phyloP scores from a whole-genome alignment of 257 asterid species.

The Apocynum venetum region DNA sequence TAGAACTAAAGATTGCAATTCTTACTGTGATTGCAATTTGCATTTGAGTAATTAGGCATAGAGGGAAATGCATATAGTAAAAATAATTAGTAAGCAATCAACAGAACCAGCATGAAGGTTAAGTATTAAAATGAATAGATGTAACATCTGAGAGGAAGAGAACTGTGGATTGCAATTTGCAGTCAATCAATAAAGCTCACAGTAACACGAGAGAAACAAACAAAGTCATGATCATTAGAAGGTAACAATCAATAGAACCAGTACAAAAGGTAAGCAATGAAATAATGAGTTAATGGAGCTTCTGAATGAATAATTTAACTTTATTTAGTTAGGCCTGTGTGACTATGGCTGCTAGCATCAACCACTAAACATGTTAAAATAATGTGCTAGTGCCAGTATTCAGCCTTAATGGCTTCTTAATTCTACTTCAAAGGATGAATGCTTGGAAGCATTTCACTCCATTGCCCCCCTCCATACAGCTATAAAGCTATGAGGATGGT shows the following conservation, averaged over 20 bases:
- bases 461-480: background rate
- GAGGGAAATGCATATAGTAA: background rate
- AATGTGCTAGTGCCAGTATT: background rate
- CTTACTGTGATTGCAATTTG: background rate
- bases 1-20: background rate
- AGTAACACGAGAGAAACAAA: background rate
- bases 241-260: background rate
- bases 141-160: background rate
- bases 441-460: background rate
- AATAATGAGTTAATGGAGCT: background rate
- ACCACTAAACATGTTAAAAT: background rate
- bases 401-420: background rate
- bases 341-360: background rate
- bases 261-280: background rate
- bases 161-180: background rate
- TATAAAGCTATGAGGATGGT: background rate
- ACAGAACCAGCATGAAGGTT: background rate
- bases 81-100: background rate
- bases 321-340: background rate
- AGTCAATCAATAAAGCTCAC: background rate
- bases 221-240: background rate
- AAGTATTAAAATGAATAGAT: background rate
- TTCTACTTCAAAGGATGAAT: background rate
- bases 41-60: background rate
- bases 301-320: background rate